Percentiles rank a stretch among this genome's conserved stretches.
phyloP scores from a whole-genome alignment of 2,329 filamentous ascomycete species.

The Microdochium paspali region DNA sequence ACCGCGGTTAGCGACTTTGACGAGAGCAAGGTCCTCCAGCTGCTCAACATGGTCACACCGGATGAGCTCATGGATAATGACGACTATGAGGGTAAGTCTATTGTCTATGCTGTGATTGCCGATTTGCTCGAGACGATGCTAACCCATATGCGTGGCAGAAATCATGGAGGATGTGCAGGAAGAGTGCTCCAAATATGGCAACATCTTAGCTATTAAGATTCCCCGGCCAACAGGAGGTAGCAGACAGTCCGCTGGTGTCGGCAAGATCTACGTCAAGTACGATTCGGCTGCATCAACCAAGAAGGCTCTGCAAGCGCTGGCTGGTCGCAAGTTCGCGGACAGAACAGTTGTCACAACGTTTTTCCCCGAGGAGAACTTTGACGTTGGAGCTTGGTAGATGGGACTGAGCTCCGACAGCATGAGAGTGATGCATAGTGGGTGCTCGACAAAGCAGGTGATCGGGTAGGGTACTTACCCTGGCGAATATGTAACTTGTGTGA shows the following conservation, averaged over 20 bases:
- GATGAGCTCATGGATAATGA: slow-evolving; percentile 91
- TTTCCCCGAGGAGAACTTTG: slow-evolving; percentile 96
- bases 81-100: slow-evolving; percentile 78
- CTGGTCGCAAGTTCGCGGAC: slow-evolving; percentile 91
- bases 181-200: slow-evolving; percentile 87
- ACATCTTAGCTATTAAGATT: slow-evolving; percentile 81
- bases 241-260: slow-evolving; percentile 78
- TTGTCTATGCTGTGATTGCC: not conserved
- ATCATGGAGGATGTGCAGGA: slow-evolving; percentile 91
- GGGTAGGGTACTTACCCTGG: not conserved
- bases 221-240: slow-evolving; percentile 77
- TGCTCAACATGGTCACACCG: slow-evolving; percentile 97
- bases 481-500: not conserved
- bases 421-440: too few relatives aligned
- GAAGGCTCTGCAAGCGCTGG: slow-evolving; percentile 80
- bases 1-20: slow-evolving; percentile 64
- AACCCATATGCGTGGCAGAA: slow-evolving; percentile 58
- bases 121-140: slow-evolving; percentile 16
- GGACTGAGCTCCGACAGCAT: not conserved
- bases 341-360: slow-evolving; percentile 94
- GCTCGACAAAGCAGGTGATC: too few relatives aligned
- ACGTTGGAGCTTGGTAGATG: slow-evolving; percentile 74
- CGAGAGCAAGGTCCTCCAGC: slow-evolving; percentile 74
- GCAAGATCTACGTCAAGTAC: slow-evolving; percentile 97
- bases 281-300: slow-evolving; percentile 68